Percentiles rank a stretch among this genome's conserved stretches.
These are phyloP conservation scores for Akanthomyces lecanii DNA, from an alignment of 2,329 filamentous ascomycete genomes.

Conservation along the genomic window DNA sequence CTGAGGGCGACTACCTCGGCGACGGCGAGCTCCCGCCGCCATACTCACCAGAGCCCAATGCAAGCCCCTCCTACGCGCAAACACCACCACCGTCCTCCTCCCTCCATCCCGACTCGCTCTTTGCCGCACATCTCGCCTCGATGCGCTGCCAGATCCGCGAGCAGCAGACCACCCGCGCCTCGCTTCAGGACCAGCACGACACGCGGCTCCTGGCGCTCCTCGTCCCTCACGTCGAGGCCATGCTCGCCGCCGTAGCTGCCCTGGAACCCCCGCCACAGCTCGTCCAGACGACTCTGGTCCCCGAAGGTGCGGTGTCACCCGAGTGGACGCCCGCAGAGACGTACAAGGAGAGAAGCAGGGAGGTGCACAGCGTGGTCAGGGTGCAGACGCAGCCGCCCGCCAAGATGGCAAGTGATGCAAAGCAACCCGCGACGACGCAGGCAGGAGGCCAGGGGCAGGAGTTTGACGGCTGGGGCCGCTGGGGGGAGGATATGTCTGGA, in stretches of 20 bases:
- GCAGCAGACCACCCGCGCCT: slow-evolving; percentile 24
- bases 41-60: neutral
- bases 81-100: neutral
- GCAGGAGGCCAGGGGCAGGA: slow-evolving; percentile 17
- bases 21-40: slow-evolving; percentile 12
- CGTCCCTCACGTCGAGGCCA: slow-evolving; percentile 32
- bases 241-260: slow-evolving; percentile 31
- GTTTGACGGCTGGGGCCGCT: slow-evolving; percentile 42
- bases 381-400: slow-evolving; percentile 17
- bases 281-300: slow-evolving; percentile 37
- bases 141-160: slow-evolving; percentile 31
- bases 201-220: slow-evolving; percentile 31
- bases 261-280: slow-evolving; percentile 23
- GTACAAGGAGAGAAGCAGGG: slow-evolving; percentile 24
- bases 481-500: slow-evolving; percentile 22
- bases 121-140: slow-evolving; percentile 25
- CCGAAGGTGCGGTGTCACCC: slow-evolving; percentile 29
- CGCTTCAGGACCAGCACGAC: slow-evolving; percentile 30
- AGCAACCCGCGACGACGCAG: neutral
- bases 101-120: slow-evolving; percentile 18
- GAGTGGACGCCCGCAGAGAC: slow-evolving; percentile 26
- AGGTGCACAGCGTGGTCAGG: slow-evolving; percentile 26
- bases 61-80: no score
- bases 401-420: slow-evolving; percentile 2
- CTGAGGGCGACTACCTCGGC: neutral